phyloP scores from a whole-genome alignment of 1,139 yeast species.

The Trichomonascaceae sp. region DNA sequence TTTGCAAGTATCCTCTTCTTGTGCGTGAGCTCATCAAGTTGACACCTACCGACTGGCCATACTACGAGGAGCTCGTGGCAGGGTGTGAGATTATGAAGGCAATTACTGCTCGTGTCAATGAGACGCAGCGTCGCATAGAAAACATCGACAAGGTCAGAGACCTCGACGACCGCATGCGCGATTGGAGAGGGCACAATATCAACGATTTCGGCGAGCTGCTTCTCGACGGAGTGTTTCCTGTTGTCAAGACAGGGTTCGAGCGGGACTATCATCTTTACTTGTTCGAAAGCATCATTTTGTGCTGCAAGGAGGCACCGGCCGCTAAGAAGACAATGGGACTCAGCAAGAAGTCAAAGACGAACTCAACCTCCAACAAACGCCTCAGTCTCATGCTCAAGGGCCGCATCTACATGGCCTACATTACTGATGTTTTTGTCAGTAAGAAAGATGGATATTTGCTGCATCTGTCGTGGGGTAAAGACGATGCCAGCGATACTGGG shows the following conservation, averaged over 20 bases:
- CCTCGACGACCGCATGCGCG: constrained; percentile 58
- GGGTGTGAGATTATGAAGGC: constrained; percentile 59
- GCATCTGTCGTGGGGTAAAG: constrained; percentile 26
- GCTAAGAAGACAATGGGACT: constrained; percentile 20
- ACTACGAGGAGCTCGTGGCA: constrained; percentile 51
- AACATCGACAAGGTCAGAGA: constrained; percentile 62
- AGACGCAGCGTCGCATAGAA: constrained; percentile 86
- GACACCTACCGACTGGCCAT: constrained; percentile 41
- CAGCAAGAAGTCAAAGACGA: constrained; percentile 17
- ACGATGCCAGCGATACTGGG: constrained; percentile 25
- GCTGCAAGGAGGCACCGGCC: constrained; percentile 41
- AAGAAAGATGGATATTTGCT: constrained; percentile 20
- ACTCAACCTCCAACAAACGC: constrained; percentile 12
- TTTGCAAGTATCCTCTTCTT: constrained; percentile 84
- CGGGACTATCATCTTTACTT: constrained; percentile 82
- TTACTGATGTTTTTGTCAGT: constrained; percentile 21
- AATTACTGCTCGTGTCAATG: constrained; percentile 82
- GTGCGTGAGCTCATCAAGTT: constrained; percentile 61
- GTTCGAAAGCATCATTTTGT: constrained; percentile 75
- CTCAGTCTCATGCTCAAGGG: constrained; percentile 27
- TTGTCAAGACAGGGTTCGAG: constrained; percentile 61
- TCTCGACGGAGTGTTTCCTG: constrained; percentile 66
- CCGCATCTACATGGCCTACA: constrained; percentile 29
- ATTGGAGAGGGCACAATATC: constrained; percentile 90
- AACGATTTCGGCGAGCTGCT: constrained; percentile 76